phyloP scores from a whole-genome alignment of 495 filamentous ascomycete genomes.

The Peziza echinospora region DNA sequence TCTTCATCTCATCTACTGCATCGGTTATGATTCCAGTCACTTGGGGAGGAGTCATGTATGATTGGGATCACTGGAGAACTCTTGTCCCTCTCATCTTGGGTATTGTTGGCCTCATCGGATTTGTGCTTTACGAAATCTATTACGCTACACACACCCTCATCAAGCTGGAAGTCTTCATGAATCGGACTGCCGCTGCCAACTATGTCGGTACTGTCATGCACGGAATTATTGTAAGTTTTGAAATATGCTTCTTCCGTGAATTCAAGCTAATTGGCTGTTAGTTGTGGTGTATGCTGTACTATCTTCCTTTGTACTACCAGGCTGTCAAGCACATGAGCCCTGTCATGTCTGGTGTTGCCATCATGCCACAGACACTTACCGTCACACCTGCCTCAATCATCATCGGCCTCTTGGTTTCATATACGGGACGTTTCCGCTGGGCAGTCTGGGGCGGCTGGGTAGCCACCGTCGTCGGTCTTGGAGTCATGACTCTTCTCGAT shows the following conservation, averaged over 20 bases:
- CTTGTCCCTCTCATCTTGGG: slow-evolving; percentile 37
- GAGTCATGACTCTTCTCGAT: slow-evolving; percentile 31
- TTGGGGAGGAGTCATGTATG: slow-evolving; percentile 33
- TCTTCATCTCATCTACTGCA: slow-evolving; percentile 30
- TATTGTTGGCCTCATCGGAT: slow-evolving; percentile 21
- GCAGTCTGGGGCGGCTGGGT: slow-evolving; percentile 35
- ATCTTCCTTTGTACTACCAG: slow-evolving; percentile 45
- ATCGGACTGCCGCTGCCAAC: slow-evolving; percentile 22
- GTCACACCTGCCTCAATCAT: slow-evolving; percentile 27
- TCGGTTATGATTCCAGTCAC: slow-evolving; percentile 32
- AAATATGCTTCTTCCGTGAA: slow-evolving; percentile 1
- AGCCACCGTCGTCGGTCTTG: slow-evolving; percentile 26
- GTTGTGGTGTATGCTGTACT: slow-evolving; percentile 36
- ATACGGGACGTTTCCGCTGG: slow-evolving; percentile 28
- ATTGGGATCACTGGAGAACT: slow-evolving; percentile 32
- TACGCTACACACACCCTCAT: slow-evolving; percentile 28
- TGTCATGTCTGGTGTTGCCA: slow-evolving; percentile 35
- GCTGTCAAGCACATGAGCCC: slow-evolving; percentile 36
- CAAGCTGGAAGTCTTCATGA: slow-evolving; percentile 23
- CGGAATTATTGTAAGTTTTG: slow-evolving; percentile 21
- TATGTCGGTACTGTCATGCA: slow-evolving; percentile 30
- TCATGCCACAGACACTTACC: slow-evolving; percentile 37
- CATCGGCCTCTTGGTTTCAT: slow-evolving; percentile 29
- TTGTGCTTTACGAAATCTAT: slow-evolving; percentile 30
- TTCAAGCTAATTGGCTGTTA: neutral